Base-by-base conservation (phyloP, 805 yeast species). In the Candida qinlingensis region DNA sequence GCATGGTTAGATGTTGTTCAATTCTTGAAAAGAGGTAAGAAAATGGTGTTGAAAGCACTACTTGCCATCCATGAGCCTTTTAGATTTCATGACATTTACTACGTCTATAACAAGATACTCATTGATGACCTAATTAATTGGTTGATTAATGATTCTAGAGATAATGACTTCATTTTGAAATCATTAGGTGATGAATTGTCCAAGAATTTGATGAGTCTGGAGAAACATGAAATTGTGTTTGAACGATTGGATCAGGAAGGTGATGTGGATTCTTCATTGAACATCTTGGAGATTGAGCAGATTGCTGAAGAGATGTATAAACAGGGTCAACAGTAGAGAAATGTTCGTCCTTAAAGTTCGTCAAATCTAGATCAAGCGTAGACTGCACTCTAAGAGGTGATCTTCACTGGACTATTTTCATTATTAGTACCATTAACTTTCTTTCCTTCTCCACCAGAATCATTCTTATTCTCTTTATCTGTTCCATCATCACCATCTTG, bases 51-150 rank as follows among this genome's bases (percentile, higher is more conserved):
- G 35, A 76, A 78, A 54, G 69, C 76, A 1, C 60, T 92, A 27
- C 66, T 90, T 31, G 79, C 76, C 7, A 65, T 81, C 12, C 76
- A 86, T 54, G 92, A 86, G 60, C 67, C 86, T 9, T 91, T 91
- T 65, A 74, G 96, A 50, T 85, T 70, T 60, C 96, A 89, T 61
- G 96, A 89, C 59, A 76, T 85, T 25, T 89, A 89, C 62, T 87
- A 89, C 61, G 89, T 88, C 6, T 91, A 91, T 63, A 86, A 86
- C 60, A 81, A 80, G 60, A 74, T 90, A 0, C 74, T 87, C 72
- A 55, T 89, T 5, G 89, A 86, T 57, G 97, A 91, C 62, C 70
- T 88, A 53, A 75, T 87, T 49, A 71, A 83, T 12, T 91, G 96
- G 96, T 63, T 85, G 13, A 70, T 85, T 26, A 68, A 76, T 48